A percentile compares a stretch with the other conserved stretches of the same genome.
Evolutionary conservation across 2,329 filamentous ascomycete genomes (phyloP).

Genomic region (Pyricularia grisea): DNA sequence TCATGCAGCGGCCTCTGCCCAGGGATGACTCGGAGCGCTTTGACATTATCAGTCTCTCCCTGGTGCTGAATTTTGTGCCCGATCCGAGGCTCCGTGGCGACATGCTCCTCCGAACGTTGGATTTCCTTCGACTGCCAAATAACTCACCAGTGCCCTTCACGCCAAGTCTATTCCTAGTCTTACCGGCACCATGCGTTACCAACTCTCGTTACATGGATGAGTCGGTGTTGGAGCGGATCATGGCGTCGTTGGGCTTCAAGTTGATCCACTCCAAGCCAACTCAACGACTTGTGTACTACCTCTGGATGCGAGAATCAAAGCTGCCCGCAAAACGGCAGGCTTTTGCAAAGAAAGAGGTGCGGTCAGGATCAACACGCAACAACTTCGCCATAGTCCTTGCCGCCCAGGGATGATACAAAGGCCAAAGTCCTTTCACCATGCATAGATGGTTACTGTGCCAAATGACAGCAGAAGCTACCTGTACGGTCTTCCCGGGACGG

Average conservation of each 20-base stretch:
- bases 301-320: slow-evolving; percentile 54
- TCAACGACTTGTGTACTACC: slow-evolving; percentile 76
- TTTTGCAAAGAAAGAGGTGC: slow-evolving; percentile 61
- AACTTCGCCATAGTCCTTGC: slow-evolving; percentile 78
- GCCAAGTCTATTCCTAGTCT: slow-evolving; percentile 75
- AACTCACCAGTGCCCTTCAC: slow-evolving; percentile 27
- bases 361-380: slow-evolving; percentile 68
- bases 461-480: background rate
- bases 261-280: slow-evolving; percentile 61
- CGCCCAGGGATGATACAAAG: slow-evolving; percentile 6
- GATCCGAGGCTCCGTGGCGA: slow-evolving; percentile 64
- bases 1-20: slow-evolving; percentile 80
- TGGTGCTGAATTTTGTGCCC: slow-evolving; percentile 92
- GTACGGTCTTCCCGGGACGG: background rate
- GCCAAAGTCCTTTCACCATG: background rate
- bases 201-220: slow-evolving; percentile 90
- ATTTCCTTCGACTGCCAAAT: slow-evolving; percentile 49
- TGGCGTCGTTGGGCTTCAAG: slow-evolving; percentile 67
- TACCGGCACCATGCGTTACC: slow-evolving; percentile 77
- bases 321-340: slow-evolving; percentile 11
- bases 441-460: background rate
- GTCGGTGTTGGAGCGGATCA: slow-evolving; percentile 57
- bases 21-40: slow-evolving; percentile 53
- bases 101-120: slow-evolving; percentile 71
- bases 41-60: slow-evolving; percentile 81